Evolutionary conservation across 768 basidiomycete species (phyloP).

Genomic region (Amanita muscaria): DNA sequence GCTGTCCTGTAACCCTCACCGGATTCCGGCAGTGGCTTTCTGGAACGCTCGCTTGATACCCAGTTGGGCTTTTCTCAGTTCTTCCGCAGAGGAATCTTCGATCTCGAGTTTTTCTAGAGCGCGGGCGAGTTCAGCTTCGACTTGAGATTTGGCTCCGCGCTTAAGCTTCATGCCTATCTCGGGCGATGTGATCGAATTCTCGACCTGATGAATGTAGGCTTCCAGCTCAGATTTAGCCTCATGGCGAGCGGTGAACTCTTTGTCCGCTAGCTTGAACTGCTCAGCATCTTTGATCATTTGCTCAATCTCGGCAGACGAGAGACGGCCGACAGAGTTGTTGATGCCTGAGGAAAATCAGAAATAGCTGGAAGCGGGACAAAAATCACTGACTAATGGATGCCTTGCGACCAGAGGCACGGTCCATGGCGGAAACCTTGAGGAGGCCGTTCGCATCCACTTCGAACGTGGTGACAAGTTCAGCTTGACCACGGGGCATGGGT

Average conservation of each 20-base stretch:
- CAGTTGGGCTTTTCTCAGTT: constrained; percentile 93
- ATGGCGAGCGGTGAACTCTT: constrained; percentile 96
- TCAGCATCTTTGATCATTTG: constrained; percentile 99
- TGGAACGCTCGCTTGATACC: constrained; percentile 94
- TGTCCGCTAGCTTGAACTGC: constrained; percentile 92
- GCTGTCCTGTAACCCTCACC: constrained; percentile 35
- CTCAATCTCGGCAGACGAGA: constrained; percentile 95
- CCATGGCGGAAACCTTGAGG: constrained; percentile 96
- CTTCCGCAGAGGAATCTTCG: constrained; percentile 88
- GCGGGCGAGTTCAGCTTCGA: constrained; percentile 96
- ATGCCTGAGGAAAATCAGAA: constrained; percentile 49
- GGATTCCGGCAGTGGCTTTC: constrained; percentile 90
- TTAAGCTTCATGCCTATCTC: constrained; percentile 99
- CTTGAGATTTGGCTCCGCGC: constrained; percentile 88
- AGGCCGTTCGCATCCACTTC: constrained; percentile 99
- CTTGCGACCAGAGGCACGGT: constrained; percentile 98
- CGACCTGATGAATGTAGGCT: constrained; percentile 95
- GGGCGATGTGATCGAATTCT: constrained; percentile 90
- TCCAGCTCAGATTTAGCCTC: constrained; percentile 98
- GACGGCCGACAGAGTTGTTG: constrained; percentile 98
- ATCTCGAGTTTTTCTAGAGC: constrained; percentile 98
- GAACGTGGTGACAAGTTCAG: constrained; percentile 98
- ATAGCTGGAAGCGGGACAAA: background rate
- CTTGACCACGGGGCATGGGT: constrained; percentile 98
- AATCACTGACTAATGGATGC: constrained; percentile 81